A percentile compares a stretch with the other conserved stretches of the same genome.
Conservation (phyloP, 768 basidiomycete genomes). For the Naganishia antarctica region DNA sequence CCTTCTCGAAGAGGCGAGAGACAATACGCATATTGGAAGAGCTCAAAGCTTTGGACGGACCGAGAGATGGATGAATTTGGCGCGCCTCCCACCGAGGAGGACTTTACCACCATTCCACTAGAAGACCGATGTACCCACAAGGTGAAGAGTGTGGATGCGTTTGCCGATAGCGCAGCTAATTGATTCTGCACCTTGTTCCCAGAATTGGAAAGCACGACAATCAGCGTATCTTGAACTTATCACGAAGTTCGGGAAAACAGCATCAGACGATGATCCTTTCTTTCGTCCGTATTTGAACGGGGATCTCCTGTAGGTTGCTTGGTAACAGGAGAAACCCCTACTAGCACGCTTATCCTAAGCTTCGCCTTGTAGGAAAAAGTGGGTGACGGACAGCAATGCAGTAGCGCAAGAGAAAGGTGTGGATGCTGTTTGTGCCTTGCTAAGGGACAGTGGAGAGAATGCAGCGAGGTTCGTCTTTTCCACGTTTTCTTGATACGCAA, state of each 20-base stretch:
- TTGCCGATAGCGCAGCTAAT: background rate
- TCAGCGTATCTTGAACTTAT: conserved; percentile 84
- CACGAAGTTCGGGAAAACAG: conserved; percentile 79
- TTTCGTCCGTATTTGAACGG: conserved; percentile 82
- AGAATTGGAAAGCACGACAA: conserved; percentile 96
- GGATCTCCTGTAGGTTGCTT: conserved; percentile 56
- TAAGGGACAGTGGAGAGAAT: conserved; percentile 87
- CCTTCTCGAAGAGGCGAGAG: too few relatives aligned
- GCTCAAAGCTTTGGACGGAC: background rate
- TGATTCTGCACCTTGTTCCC: background rate
- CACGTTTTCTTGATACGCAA: too few relatives aligned
- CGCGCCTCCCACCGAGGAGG: conserved; percentile 78
- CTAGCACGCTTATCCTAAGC: background rate
- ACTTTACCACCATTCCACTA: conserved; percentile 74
- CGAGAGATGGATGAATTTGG: conserved; percentile 18
- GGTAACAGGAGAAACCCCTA: background rate
- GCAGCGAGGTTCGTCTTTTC: conserved; percentile 61
- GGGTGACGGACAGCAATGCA: conserved; percentile 79
- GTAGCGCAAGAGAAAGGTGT: conserved; percentile 98
- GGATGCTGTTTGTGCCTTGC: conserved; percentile 75
- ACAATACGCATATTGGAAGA: background rate
- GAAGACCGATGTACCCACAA: conserved; percentile 81
- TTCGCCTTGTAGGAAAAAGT: conserved; percentile 61
- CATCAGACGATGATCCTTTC: conserved; percentile 86
- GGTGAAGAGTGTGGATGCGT: conserved; percentile 30